phyloP scores from a whole-genome alignment of 2,329 filamentous ascomycete genomes.

The Gnomoniopsis smithogilvyi region DNA sequence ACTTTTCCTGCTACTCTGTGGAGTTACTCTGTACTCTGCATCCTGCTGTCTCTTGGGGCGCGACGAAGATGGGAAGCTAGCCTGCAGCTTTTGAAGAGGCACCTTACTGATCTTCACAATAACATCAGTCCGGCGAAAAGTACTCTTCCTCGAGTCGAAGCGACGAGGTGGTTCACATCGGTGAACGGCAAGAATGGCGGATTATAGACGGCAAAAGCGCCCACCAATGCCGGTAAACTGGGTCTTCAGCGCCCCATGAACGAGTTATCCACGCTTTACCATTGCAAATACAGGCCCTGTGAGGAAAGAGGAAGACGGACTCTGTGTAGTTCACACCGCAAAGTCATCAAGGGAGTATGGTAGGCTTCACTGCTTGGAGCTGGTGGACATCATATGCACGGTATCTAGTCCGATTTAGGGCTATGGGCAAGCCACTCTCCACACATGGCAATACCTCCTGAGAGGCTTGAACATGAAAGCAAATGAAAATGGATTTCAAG shows the following conservation, averaged over 20 bases:
- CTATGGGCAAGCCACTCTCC: background rate
- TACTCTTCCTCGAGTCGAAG: slow-evolving; percentile 92
- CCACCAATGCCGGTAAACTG: background rate
- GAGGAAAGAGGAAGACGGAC: no score
- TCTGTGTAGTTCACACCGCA: no score
- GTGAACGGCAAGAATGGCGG: background rate
- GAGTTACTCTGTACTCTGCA: background rate
- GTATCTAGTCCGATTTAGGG: background rate
- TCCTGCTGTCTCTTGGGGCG: background rate
- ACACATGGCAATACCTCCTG: background rate
- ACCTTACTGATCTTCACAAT: background rate
- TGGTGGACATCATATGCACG: background rate
- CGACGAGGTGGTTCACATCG: slow-evolving; percentile 50
- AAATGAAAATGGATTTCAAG: background rate
- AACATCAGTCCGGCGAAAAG: slow-evolving; percentile 79
- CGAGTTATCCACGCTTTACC: background rate
- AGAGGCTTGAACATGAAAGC: background rate
- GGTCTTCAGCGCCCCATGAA: background rate
- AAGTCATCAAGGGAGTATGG: no score
- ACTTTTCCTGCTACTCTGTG: background rate
- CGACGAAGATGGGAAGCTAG: background rate
- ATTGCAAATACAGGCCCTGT: background rate
- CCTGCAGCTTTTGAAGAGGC: background rate
- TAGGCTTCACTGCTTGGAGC: no score
- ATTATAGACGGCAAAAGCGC: background rate